Conservation (phyloP, 2,329 filamentous ascomycete genomes). For the Penicillium fuscoglaucum region DNA sequence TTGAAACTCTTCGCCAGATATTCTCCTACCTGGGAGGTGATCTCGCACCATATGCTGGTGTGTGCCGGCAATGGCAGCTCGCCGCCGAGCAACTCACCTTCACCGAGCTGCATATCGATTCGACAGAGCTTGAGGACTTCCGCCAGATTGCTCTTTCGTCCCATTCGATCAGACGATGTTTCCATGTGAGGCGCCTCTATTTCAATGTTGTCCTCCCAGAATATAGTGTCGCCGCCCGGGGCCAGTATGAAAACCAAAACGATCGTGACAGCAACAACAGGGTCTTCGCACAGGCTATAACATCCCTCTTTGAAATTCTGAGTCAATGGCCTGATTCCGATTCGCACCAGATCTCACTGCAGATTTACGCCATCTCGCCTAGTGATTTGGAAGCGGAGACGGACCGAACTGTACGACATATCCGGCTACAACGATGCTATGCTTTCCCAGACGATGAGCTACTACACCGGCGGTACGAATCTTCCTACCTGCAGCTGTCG, state of each 20-base stretch:
- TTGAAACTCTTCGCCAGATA: not conserved
- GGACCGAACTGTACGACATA: not conserved
- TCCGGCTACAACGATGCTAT: not conserved
- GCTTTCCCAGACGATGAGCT: conserved; percentile 1
- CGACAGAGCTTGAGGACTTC: not conserved
- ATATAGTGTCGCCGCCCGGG: not conserved
- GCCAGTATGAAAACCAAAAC: not conserved
- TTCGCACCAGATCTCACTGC: not conserved
- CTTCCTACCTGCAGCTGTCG: not conserved
- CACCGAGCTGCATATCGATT: not conserved
- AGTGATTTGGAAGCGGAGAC: not conserved
- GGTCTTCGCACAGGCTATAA: not conserved
- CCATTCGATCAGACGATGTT: not conserved
- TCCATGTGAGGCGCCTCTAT: not conserved
- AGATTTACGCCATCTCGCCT: not conserved
- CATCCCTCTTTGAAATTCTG: not conserved
- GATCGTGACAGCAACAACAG: not conserved
- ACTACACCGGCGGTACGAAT: not conserved
- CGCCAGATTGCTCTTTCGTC: not conserved
- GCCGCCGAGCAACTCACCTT: not conserved
- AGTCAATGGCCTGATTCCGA: not conserved
- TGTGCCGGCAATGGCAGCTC: conserved; percentile 1
- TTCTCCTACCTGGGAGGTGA: not conserved
- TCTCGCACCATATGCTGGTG: not conserved
- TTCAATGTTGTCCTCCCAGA: not conserved